A percentile compares a stretch with the other conserved stretches of the same genome.
Conservation (phyloP, 2,329 filamentous ascomycete genomes). For the Cyphellophora attinorum region DNA sequence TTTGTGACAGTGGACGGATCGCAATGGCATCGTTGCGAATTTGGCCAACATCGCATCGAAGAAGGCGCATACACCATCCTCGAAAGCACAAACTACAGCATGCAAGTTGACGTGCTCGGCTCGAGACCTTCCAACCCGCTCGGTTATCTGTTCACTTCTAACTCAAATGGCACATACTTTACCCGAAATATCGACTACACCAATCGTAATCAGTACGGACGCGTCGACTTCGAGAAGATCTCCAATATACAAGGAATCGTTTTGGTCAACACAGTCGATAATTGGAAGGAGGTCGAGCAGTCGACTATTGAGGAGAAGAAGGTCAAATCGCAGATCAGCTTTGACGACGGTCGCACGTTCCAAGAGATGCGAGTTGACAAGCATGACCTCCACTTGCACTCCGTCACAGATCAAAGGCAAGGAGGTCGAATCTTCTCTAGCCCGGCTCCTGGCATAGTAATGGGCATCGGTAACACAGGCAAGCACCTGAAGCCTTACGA, state of each 20-base stretch:
- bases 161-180: constrained; percentile 95
- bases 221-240: constrained; percentile 93
- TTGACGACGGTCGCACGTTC: constrained; percentile 88
- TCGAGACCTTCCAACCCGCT: constrained; percentile 56
- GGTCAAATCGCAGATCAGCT: constrained; percentile 73
- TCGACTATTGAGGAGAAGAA: constrained; percentile 49
- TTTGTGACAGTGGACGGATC: constrained; percentile 78
- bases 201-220: constrained; percentile 65
- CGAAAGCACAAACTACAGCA: constrained; percentile 94
- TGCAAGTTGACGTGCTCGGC: constrained; percentile 89
- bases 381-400: constrained; percentile 74
- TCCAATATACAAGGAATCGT: constrained; percentile 86
- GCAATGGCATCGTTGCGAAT: constrained; percentile 85
- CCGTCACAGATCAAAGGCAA: constrained; percentile 75
- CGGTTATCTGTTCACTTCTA: constrained; percentile 87
- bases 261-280: constrained; percentile 79
- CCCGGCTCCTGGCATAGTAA: constrained; percentile 81
- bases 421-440: constrained; percentile 85
- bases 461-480: constrained; percentile 89
- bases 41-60: constrained; percentile 75
- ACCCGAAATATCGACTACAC: constrained; percentile 86
- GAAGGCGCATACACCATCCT: constrained; percentile 83
- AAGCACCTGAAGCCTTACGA: constrained; percentile 59
- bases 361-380: constrained; percentile 59
- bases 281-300: constrained; percentile 63